Base-by-base conservation (phyloP, 257 asterid genomes). In the Solanum sejunctum region DNA sequence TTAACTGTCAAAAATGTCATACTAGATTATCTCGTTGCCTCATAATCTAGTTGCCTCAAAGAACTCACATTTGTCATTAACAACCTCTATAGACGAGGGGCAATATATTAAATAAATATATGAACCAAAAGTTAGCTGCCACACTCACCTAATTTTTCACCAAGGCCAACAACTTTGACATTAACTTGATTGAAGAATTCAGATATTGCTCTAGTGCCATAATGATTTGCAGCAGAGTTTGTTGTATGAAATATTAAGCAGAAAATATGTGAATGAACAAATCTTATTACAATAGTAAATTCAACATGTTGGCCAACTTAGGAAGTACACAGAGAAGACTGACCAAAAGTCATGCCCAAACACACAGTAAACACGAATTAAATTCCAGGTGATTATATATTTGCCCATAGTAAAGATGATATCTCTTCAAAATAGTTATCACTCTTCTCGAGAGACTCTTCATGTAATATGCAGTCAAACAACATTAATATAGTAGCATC, bases 1-100 rank as follows among this genome's bases (percentile, higher is more conserved):
- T 95, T 96, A 89, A 97, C 99, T 77, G 93, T 98, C 89, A 96
- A 83, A 91, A 94, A 96, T 39, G 98, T 93, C 55, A 94, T 87
- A 87, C 99, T 87, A 51, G 98, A 98, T 87, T 96, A 98, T 84
- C 92, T 89, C 6, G 99, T 92, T 80, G 99, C 98, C 91, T 96
- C 99, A 36, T n/a, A n/a, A n/a, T n/a, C 92, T 89, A 8, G 99
- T 92, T 80, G 99, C 98, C 91, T 96, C 99, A 36, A 96, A 94
- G 81, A 96, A 94, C 82, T 89, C 98, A 98, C 94, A 91, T 36
- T 67, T 20, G 67, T 82, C 73, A 32, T 81, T 64, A 77, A 85
- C 57, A 39, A 47, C 43, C 72, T 12, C 45, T n/a, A 54, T 84
- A 23, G 85, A 90, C 80, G 28, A 75, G 45, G 11, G 26, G 72